Evolutionary conservation across 345 rosid genomes (phyloP), one percentile per base, ranked within the genome.

Genomic region (Heritiera littoralis): DNA sequence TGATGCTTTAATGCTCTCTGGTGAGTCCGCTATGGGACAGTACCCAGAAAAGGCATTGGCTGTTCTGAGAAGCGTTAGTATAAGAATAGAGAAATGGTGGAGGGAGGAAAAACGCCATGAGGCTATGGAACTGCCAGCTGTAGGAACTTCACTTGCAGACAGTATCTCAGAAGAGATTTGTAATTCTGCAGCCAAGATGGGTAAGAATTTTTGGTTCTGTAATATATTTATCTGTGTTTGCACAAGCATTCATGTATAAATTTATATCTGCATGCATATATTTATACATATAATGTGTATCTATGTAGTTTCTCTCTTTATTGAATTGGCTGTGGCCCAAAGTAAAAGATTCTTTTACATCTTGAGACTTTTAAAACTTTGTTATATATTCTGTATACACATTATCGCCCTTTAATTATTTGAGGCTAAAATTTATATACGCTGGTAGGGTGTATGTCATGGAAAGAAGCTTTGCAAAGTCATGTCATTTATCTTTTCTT

Each of bases 21-120:
- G 98, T 64, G 99, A 97, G 87, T 97, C 99, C 11, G 99, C 99
- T 38, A 97, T 97, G 99, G 99, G 99, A 65, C 99, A 94, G 82
- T 97, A 66, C 89, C 98, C 99, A 2, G 99, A 97, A 18, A 97
- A 97, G 87, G 97, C 99, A 61, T 85, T 97, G 77, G 74, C 98
- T 5, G 98, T 97, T 86, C 91, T 94, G 23, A 90, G 98, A 79
- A 94, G 86, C 83, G 99, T 97, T 71, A 97, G 98, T 82, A 70
- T 94, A 72, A 93, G 98, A 83, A 97, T 94, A 46, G 99, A 97
- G 87, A 90, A 82, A 84, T 97, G 99, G 98, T 94, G 98, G 98
- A 94, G 99, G 81, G 98, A 94, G 84, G 98, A 90, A 89, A 92
- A 93, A 81, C 92, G 89, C 49, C 87, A 92, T 66, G 98, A 97